A percentile compares a stretch with the other conserved stretches of the same genome.
These are phyloP conservation scores for Colletotrichum tropicale DNA, from an alignment of 2,329 filamentous ascomycete genomes.

Conservation along the genomic window DNA sequence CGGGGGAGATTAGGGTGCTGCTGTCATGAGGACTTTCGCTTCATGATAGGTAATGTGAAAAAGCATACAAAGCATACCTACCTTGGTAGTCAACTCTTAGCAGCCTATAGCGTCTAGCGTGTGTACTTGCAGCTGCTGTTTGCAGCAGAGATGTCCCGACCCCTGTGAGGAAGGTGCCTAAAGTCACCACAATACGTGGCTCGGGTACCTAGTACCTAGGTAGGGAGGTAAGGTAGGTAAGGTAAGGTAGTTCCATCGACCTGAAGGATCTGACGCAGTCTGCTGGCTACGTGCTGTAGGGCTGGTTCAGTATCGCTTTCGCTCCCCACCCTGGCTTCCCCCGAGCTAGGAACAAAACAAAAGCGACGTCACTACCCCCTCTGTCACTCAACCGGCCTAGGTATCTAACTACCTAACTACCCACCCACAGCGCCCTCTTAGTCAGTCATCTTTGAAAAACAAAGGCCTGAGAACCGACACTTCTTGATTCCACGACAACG, in stretches of 20 bases:
- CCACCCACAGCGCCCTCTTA: not conserved
- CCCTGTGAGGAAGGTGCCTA: not conserved
- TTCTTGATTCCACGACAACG: not conserved
- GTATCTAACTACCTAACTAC: not conserved
- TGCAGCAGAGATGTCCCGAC: not conserved
- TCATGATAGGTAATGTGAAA: not conserved
- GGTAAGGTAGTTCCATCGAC: not conserved
- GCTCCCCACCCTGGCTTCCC: not conserved
- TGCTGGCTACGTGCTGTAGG: not conserved
- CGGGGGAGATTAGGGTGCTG: slow-evolving; percentile 63
- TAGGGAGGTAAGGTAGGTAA: too few relatives aligned
- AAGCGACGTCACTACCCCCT: slow-evolving; percentile 9
- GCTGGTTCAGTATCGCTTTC: not conserved
- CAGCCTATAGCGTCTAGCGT: not conserved
- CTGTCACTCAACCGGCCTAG: not conserved
- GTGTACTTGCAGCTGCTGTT: not conserved
- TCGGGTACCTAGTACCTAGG: not conserved
- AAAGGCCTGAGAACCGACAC: not conserved
- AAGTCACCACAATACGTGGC: not conserved
- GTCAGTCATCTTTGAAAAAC: not conserved
- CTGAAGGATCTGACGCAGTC: not conserved
- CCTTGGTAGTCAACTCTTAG: not conserved
- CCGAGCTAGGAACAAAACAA: not conserved
- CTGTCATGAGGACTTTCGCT: slow-evolving; percentile 45
- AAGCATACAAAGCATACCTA: not conserved